Base-by-base conservation (phyloP, 371 early-diverging fungal species). In the Mortierella sp. region DNA sequence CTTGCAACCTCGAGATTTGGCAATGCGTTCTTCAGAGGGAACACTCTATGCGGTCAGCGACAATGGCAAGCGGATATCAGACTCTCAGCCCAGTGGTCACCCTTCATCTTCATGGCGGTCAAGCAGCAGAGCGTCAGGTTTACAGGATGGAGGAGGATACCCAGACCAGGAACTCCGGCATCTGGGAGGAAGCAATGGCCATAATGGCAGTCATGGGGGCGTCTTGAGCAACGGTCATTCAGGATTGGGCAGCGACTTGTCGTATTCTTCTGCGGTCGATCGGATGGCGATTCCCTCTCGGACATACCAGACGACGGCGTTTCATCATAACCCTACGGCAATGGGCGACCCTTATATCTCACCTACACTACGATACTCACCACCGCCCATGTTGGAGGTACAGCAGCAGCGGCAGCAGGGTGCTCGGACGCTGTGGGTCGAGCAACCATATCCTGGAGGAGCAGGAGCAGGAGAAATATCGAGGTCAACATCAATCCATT, bases 21-120 rank as follows among this genome's bases (percentile, higher is more conserved):
- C 27, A 32, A 70, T 24, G 49, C 68, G 70, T 44, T 80, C 75
- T 1, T 56, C 75, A 24, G 82, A 78, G 10, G 74, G 63, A 3
- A 81, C 85, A 6, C 70, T 85, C 29, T 81, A 75, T 48, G 72
- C 82, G 7, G 56, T 74, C 16, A 81, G 72, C 44, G 82, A 81
- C 21, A 49, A 38, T 18, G 63, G 46, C 44, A 78, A 76, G 54
- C 68, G 68, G 41, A 41, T 68, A 68, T 68, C 49, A 18, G 68
- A 12, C 3, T 75, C 38, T 24, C 68, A 44, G 18, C 43, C 74
- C 6, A 74, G 58, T 43, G 54, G 58, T 43, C 21, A 14, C 14
- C 54, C 68, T 41, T 68, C 68, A 3, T 38, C 68, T 10, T 65
- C 32, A 4, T 75, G 75, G 75, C 44, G 49, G 38, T 38, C 75